Evolutionary conservation across 2,329 filamentous ascomycete species (phyloP).

Genomic region (Venturia pyrina): DNA sequence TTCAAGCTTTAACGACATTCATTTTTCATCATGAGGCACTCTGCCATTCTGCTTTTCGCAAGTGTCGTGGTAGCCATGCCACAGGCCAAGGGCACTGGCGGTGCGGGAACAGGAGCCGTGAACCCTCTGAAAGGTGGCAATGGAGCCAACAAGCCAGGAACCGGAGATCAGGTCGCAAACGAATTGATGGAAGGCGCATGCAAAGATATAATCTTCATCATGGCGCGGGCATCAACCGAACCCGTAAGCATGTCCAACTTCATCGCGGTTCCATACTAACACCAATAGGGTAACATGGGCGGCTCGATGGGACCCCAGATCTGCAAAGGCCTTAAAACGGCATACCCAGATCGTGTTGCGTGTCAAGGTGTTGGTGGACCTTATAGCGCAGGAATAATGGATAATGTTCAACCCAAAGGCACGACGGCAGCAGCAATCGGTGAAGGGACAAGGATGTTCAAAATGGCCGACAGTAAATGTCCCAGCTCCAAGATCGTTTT

Average conservation of each 20-base stretch:
- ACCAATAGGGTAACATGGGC: slow-evolving; percentile 11
- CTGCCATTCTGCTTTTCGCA: not conserved
- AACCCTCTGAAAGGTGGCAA: not conserved
- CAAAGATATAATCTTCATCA: slow-evolving; percentile 30
- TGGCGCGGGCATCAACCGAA: slow-evolving; percentile 32
- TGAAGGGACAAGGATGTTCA: slow-evolving; percentile 32
- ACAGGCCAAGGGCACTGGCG: not conserved
- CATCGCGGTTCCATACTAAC: not conserved
- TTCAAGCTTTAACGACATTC: not conserved
- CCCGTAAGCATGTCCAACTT: slow-evolving; percentile 27
- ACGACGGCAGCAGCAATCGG: slow-evolving; percentile 30
- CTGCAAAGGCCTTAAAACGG: slow-evolving; percentile 6
- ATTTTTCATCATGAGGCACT: not conserved
- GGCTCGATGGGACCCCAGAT: slow-evolving; percentile 13
- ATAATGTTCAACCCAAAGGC: slow-evolving; percentile 30
- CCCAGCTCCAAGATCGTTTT: slow-evolving; percentile 34
- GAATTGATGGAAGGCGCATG: slow-evolving; percentile 29
- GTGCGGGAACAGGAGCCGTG: not conserved
- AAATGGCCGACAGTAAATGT: slow-evolving; percentile 33
- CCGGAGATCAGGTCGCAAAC: slow-evolving; percentile 18
- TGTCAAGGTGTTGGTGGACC: slow-evolving; percentile 36
- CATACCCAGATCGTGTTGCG: slow-evolving; percentile 16
- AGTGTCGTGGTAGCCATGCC: not conserved
- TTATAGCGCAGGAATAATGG: slow-evolving; percentile 28
- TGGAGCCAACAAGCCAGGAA: slow-evolving; percentile 4